These are phyloP conservation scores for Colletotrichum gloeosporioides DNA, from an alignment of 2,329 filamentous ascomycete species.

Conservation along the genomic window DNA sequence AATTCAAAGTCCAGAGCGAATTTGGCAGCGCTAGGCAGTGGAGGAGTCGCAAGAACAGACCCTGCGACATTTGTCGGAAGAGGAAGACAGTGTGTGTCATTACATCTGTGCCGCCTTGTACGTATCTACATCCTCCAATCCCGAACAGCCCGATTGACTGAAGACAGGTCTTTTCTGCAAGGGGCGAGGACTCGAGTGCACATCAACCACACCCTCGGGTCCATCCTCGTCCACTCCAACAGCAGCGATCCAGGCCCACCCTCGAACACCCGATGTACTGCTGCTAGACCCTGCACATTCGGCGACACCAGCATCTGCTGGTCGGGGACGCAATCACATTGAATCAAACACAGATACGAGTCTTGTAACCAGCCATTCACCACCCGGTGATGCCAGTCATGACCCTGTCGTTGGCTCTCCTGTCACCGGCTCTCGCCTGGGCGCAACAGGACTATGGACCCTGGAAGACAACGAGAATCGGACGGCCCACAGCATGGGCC, in stretches of 20 bases:
- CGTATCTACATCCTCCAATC: constrained; percentile 18
- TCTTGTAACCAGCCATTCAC: neutral
- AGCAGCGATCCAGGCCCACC: neutral
- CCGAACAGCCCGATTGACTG: neutral
- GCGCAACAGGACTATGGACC: constrained; percentile 26
- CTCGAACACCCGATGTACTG: neutral
- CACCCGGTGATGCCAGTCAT: neutral
- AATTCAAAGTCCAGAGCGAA: constrained; percentile 46
- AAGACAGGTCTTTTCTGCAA: constrained; percentile 37
- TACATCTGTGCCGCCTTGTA: constrained; percentile 48
- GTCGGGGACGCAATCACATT: neutral
- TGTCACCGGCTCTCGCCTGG: neutral
- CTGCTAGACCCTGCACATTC: neutral
- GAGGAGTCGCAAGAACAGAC: constrained; percentile 50
- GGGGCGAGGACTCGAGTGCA: constrained; percentile 35
- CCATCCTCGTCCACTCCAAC: neutral
- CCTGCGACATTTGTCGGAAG: constrained; percentile 49
- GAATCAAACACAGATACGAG: rapidly evolving
- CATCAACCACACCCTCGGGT: constrained; percentile 29
- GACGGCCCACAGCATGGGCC: constrained; percentile 51
- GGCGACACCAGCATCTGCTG: neutral
- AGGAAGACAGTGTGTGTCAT: constrained; percentile 55
- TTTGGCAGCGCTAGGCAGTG: constrained; percentile 44
- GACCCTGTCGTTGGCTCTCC: neutral
- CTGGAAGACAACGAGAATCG: constrained; percentile 46